phyloP scores from a whole-genome alignment of 805 yeast species.

The Wickerhamiella shivajii region DNA sequence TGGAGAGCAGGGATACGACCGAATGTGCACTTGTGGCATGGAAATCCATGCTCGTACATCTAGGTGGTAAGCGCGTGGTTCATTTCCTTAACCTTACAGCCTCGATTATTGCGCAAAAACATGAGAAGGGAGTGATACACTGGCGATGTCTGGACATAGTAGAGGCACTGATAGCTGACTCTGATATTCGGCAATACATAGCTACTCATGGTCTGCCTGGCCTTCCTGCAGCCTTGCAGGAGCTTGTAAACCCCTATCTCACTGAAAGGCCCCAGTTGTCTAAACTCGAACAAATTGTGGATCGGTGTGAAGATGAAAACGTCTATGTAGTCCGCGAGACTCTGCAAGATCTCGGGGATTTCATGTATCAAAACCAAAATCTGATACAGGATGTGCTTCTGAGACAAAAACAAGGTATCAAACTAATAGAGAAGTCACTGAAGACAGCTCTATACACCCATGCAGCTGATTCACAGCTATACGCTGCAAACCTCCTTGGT shows the following conservation, averaged over 20 bases:
- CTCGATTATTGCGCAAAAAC: constrained; percentile 55
- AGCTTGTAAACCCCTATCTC: neutral
- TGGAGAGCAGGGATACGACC: constrained; percentile 49
- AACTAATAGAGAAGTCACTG: too few species aligned
- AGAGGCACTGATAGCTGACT: neutral
- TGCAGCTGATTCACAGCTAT: constrained; percentile 29
- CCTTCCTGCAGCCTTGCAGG: neutral
- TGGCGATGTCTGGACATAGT: too few species aligned
- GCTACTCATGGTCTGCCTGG: neutral
- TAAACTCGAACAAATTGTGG: constrained; percentile 27
- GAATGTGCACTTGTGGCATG: constrained; percentile 53
- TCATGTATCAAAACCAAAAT: constrained; percentile 25
- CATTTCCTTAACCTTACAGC: constrained; percentile 61
- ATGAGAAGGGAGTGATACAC: too few species aligned
- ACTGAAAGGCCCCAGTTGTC: neutral
- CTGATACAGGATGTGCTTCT: constrained; percentile 9
- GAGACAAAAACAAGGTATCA: constrained; percentile 7
- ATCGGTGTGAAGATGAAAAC: constrained; percentile 47
- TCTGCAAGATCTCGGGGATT: constrained; percentile 44
- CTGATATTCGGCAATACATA: neutral
- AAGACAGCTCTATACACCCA: too few species aligned
- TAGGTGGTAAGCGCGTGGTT: too few species aligned
- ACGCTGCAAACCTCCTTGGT: constrained; percentile 52
- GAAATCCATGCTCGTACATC: constrained; percentile 41
- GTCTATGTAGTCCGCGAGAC: constrained; percentile 61